Conservation (phyloP, 1,284 basidiomycete species). For the Gomphus bonarii region DNA sequence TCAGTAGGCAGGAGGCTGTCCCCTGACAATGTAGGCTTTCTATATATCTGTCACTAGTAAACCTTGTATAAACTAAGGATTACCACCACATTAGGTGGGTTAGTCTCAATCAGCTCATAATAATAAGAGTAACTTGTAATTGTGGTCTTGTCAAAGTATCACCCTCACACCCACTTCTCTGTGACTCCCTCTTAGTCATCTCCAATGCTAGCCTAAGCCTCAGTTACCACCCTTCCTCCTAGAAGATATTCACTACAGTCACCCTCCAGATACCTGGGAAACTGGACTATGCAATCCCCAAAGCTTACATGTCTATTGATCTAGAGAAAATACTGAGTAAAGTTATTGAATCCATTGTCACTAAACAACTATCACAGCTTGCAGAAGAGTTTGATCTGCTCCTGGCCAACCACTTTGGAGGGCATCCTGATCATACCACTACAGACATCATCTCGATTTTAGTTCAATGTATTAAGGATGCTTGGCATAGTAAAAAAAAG, state of each 20-base stretch:
- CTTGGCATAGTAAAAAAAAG: constrained; percentile 3
- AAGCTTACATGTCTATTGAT: constrained; percentile 12
- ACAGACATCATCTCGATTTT: constrained; percentile 12
- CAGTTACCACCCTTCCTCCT: not conserved
- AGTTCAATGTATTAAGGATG: constrained; percentile 10
- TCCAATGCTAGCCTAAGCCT: not conserved
- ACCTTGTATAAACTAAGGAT: too few species aligned
- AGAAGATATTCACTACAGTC: not conserved
- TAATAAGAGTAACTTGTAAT: too few species aligned
- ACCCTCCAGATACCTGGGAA: constrained; percentile 13
- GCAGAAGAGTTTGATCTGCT: constrained; percentile 11
- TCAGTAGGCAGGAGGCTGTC: too few species aligned
- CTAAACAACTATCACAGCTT: not conserved
- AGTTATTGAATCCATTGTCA: constrained; percentile 6
- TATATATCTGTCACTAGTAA: too few species aligned
- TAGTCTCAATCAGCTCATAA: too few species aligned
- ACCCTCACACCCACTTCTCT: too few species aligned
- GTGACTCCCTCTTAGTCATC: too few species aligned
- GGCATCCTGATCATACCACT: constrained; percentile 12
- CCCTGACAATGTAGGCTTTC: too few species aligned
- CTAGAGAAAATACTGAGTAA: constrained; percentile 13
- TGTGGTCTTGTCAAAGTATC: too few species aligned
- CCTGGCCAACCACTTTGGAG: constrained; percentile 14
- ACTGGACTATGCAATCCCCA: constrained; percentile 12
- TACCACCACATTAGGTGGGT: too few species aligned